Evolutionary conservation across 2,329 filamentous ascomycete genomes (phyloP).

Genomic region (Pseudopithomyces maydicus): DNA sequence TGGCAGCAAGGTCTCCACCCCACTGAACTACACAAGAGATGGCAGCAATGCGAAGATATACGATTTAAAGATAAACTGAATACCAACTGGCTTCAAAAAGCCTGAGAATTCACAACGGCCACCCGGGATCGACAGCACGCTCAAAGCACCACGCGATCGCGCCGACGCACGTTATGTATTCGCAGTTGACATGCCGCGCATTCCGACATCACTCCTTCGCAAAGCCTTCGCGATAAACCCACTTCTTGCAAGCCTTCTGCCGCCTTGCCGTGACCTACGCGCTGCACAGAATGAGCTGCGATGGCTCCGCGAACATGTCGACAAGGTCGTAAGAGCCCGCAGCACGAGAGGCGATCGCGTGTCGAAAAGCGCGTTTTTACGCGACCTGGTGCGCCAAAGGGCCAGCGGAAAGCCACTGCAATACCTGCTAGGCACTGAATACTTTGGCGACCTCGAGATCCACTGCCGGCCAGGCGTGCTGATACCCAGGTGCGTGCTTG

Average conservation of each 20-base stretch:
- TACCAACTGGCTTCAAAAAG: background rate
- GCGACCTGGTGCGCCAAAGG: constrained; percentile 43
- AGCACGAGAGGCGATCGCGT: constrained; percentile 21
- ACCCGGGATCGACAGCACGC: too few species aligned
- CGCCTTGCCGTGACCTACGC: constrained; percentile 65
- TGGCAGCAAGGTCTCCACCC: too few species aligned
- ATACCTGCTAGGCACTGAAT: constrained; percentile 86
- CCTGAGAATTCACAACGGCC: too few species aligned
- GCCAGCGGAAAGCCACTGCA: constrained; percentile 78
- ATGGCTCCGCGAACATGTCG: constrained; percentile 69
- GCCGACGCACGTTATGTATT: constrained; percentile 2
- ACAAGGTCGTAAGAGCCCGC: constrained; percentile 27
- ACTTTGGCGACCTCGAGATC: constrained; percentile 84
- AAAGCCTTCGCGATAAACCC: constrained; percentile 60
- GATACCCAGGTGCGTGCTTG: constrained; percentile 71
- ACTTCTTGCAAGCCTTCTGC: constrained; percentile 65
- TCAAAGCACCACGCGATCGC: background rate
- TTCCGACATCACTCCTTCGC: constrained; percentile 63
- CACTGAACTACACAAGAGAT: too few species aligned
- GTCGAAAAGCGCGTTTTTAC: constrained; percentile 26
- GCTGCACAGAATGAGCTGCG: constrained; percentile 72
- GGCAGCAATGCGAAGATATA: too few species aligned
- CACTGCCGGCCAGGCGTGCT: constrained; percentile 77
- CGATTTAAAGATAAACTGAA: too few species aligned
- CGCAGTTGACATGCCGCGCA: constrained; percentile 57